Evolutionary conservation across 1,139 yeast species (phyloP).

Genomic region (Geotrichum macrosporum): DNA sequence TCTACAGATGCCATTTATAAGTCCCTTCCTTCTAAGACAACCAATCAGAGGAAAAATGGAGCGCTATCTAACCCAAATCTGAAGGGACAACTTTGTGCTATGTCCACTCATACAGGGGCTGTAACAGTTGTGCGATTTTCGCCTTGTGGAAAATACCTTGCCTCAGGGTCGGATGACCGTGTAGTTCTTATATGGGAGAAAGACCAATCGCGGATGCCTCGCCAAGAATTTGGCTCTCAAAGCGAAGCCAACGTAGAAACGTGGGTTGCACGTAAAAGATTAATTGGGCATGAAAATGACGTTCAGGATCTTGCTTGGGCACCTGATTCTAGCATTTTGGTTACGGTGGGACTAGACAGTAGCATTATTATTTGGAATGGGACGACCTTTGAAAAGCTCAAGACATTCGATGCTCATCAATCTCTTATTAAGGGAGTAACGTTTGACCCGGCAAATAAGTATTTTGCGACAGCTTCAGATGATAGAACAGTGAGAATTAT

Average conservation of each 20-base stretch:
- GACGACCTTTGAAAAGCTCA: constrained; percentile 80
- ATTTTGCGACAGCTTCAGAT: constrained; percentile 95
- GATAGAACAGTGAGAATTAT: constrained; percentile 87
- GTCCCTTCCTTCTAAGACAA: constrained; percentile 6
- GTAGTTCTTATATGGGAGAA: constrained; percentile 89
- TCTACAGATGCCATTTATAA: constrained; percentile 43
- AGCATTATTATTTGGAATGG: constrained; percentile 95
- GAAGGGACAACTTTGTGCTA: constrained; percentile 33
- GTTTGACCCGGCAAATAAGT: constrained; percentile 96
- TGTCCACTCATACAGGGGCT: constrained; percentile 58
- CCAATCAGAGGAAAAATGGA: constrained; percentile 1
- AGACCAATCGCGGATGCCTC: constrained; percentile 49
- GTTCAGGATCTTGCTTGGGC: constrained; percentile 98
- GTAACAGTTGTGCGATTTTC: constrained; percentile 91
- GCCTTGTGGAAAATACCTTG: constrained; percentile 86
- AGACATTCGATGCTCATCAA: constrained; percentile 87
- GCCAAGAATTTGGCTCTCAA: constrained; percentile 19
- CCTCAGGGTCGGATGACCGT: constrained; percentile 93
- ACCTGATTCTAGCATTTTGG: constrained; percentile 85
- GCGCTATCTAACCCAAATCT: neutral
- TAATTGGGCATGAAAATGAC: constrained; percentile 96
- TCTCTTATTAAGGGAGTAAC: constrained; percentile 97
- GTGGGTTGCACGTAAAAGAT: constrained; percentile 88
- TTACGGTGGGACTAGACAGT: constrained; percentile 91
- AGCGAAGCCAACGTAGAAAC: constrained; percentile 61